Conservation (phyloP, 208 protist species). For the Leptomonas seymouri region DNA sequence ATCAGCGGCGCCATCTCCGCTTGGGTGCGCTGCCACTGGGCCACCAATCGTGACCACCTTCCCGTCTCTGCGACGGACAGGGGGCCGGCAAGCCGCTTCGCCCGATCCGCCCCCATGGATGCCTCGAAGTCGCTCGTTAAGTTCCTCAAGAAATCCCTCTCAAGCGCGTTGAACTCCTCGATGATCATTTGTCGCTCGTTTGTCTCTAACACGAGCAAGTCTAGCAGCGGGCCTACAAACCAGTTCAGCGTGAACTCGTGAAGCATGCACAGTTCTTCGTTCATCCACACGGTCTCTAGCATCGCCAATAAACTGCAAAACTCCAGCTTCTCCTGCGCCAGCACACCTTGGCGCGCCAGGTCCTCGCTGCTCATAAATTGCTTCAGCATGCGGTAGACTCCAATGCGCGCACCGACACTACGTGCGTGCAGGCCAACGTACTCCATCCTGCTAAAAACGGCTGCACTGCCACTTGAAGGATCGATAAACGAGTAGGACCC, state of each 20-base stretch:
- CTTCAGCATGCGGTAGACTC: conserved; percentile 13
- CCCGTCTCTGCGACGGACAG: neutral
- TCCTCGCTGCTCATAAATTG: conserved; percentile 22
- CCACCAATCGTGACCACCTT: neutral
- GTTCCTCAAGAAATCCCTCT: neutral
- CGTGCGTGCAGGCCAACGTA: neutral
- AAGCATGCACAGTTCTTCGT: conserved; percentile 18
- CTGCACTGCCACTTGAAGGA: neutral
- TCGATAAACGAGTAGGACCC: neutral
- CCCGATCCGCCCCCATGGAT: neutral
- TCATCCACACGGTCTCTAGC: conserved; percentile 10
- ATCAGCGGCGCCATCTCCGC: neutral
- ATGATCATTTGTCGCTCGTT: conserved; percentile 16
- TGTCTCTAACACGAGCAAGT: conserved; percentile 28
- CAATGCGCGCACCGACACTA: conserved; percentile 13
- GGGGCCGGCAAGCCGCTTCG: neutral
- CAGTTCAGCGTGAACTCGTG: conserved; percentile 20
- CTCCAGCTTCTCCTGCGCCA: neutral
- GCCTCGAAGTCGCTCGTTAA: neutral
- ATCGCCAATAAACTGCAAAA: conserved; percentile 1
- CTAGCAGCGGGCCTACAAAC: conserved; percentile 10
- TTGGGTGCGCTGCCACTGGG: conserved; percentile 6
- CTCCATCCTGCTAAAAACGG: neutral
- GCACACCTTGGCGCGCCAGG: neutral
- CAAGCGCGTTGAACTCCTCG: neutral